Evolutionary conservation across 2,329 filamentous ascomycete genomes (phyloP).

Genomic region (Botrytis pseudocinerea): DNA sequence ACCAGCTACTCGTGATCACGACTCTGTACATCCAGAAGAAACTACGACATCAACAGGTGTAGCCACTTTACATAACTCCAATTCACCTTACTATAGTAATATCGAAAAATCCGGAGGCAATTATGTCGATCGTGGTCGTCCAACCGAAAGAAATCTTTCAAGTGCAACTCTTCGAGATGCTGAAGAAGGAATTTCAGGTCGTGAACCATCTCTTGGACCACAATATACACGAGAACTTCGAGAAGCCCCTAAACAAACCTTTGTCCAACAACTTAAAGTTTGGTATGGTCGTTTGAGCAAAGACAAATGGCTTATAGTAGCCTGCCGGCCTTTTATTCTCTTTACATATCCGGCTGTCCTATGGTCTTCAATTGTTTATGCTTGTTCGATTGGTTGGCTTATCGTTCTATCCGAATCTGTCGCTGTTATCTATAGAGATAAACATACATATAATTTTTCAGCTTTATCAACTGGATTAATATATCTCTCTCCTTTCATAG

Average conservation of each 20-base stretch:
- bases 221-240: slow-evolving; percentile 72
- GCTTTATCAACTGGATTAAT: slow-evolving; percentile 80
- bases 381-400: slow-evolving; percentile 89
- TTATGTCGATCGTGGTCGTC: slow-evolving; percentile 25
- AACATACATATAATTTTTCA: slow-evolving; percentile 74
- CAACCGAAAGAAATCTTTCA: not conserved
- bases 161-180: not conserved
- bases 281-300: slow-evolving; percentile 77
- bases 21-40: not conserved
- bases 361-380: slow-evolving; percentile 83
- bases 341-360: slow-evolving; percentile 86
- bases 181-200: not conserved
- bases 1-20: slow-evolving; percentile 5
- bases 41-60: slow-evolving; percentile 31
- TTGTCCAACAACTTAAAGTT: slow-evolving; percentile 69
- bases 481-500: slow-evolving; percentile 87
- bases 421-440: slow-evolving; percentile 72
- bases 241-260: slow-evolving; percentile 67
- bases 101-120: slow-evolving; percentile 30
- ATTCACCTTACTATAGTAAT: slow-evolving; percentile 43
- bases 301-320: slow-evolving; percentile 79
- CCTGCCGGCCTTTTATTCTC: slow-evolving; percentile 78
- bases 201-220: slow-evolving; percentile 11
- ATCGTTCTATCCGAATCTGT: slow-evolving; percentile 92
- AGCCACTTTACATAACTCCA: slow-evolving; percentile 43